Evolutionary conservation across 2,329 filamentous ascomycete species (phyloP).

Genomic region (Chalaropsis thielavioides): DNA sequence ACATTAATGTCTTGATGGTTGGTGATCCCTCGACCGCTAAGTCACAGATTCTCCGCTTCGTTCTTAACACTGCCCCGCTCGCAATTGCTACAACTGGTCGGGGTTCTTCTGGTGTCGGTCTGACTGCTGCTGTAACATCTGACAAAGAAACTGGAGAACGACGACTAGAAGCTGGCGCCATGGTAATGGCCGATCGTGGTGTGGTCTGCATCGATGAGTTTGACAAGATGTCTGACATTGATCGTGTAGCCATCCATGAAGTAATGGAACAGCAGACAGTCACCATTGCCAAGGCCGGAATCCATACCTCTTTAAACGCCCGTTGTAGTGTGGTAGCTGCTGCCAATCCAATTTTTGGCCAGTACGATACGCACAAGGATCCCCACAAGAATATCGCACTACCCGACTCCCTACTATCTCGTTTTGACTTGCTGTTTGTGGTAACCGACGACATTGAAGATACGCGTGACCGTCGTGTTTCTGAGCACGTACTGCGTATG

Average conservation of each 20-base stretch:
- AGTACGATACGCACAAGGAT: slow-evolving; percentile 97
- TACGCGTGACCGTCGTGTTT: slow-evolving; percentile 74
- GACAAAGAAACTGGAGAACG: slow-evolving; percentile 97
- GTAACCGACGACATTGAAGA: slow-evolving; percentile 98
- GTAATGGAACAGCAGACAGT: slow-evolving; percentile 99
- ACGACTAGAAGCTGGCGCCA: slow-evolving; percentile 88
- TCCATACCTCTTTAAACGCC: slow-evolving; percentile 92
- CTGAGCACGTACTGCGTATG: slow-evolving; percentile 94
- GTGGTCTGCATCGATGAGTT: slow-evolving; percentile 99
- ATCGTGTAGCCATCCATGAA: slow-evolving; percentile 97
- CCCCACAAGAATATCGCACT: slow-evolving; percentile 97
- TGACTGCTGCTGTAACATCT: slow-evolving; percentile 88
- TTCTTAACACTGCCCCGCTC: slow-evolving; percentile 88
- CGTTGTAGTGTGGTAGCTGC: slow-evolving; percentile 93
- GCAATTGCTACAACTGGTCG: slow-evolving; percentile 95
- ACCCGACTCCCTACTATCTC: slow-evolving; percentile 87
- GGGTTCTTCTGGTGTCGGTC: slow-evolving; percentile 91
- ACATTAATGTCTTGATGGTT: slow-evolving; percentile 99
- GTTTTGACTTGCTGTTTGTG: slow-evolving; percentile 96
- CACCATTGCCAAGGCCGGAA: slow-evolving; percentile 95
- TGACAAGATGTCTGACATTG: slow-evolving; percentile 98
- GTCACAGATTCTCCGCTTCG: slow-evolving; percentile 92
- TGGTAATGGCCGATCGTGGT: slow-evolving; percentile 93
- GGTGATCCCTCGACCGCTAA: slow-evolving; percentile 97
- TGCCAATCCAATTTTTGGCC: slow-evolving; percentile 93